A percentile compares a stretch with the other conserved stretches of the same genome.
Evolutionary conservation across 352 stramenopile genomes (phyloP).

Genomic region (Pythium folliculosum): DNA sequence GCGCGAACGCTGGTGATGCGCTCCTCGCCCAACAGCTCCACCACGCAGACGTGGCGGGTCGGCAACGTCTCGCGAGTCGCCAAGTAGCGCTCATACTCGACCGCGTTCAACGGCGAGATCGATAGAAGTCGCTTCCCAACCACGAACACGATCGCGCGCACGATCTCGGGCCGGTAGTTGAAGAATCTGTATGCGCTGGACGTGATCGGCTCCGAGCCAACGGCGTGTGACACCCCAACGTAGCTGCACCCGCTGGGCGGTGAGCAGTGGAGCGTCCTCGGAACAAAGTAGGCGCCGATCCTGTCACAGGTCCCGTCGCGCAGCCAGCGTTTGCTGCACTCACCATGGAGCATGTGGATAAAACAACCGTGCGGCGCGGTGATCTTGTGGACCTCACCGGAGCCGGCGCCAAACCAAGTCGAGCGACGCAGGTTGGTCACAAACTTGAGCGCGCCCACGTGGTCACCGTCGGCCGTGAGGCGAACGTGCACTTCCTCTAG

Average conservation of each 20-base stretch:
- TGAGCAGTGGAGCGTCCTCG: not conserved
- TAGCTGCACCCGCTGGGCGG: no score
- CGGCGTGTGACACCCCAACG: not conserved
- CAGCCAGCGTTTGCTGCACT: no score
- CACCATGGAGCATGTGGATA: slow-evolving; percentile 9
- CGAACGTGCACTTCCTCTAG: slow-evolving; percentile 1
- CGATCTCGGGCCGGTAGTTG: not conserved
- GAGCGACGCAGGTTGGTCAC: slow-evolving; percentile 4
- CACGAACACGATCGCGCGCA: not conserved
- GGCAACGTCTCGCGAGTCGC: not conserved
- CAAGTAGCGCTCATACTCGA: not conserved
- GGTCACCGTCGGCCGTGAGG: not conserved
- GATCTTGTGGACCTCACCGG: not conserved
- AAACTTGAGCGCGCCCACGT: not conserved
- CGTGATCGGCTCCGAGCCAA: not conserved
- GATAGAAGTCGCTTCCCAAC: not conserved
- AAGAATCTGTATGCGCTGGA: not conserved
- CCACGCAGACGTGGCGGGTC: not conserved
- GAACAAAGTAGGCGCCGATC: slow-evolving; percentile 2
- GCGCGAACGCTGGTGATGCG: slow-evolving; percentile 3
- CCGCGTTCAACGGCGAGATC: not conserved
- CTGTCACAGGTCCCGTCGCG: not conserved
- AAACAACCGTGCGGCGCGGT: not conserved
- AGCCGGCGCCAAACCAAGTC: not conserved
- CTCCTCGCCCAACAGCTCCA: not conserved